These are phyloP conservation scores for Oryza rufipogon DNA, from an alignment of 176 grass and related monocot species.

Conservation along the genomic window DNA sequence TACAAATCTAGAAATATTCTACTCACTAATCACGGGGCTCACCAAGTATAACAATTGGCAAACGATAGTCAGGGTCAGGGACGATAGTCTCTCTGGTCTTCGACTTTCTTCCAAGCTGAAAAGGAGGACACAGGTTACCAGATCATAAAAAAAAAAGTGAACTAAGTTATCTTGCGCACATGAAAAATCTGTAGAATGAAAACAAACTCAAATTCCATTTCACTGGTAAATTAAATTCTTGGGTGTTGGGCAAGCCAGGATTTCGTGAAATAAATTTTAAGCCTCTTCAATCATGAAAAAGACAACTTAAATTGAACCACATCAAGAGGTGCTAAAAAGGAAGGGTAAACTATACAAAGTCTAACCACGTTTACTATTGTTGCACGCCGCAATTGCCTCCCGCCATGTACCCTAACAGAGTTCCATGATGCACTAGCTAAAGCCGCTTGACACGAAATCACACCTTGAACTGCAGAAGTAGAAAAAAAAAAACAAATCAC, in stretches of 20 bases:
- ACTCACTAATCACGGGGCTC: slow-evolving; percentile 50
- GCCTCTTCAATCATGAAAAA: not conserved
- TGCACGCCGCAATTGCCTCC: slow-evolving; percentile 17
- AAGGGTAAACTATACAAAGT: slow-evolving; percentile 11
- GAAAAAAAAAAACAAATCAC: slow-evolving; percentile 19
- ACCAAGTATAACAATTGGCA: slow-evolving; percentile 90
- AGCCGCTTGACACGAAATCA: not conserved
- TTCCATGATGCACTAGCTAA: slow-evolving; percentile 24
- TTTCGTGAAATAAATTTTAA: slow-evolving; percentile 7
- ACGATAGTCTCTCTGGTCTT: slow-evolving; percentile 64
- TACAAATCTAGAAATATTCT: slow-evolving; percentile 33
- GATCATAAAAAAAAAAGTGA: not conserved
- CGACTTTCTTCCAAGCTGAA: slow-evolving; percentile 77
- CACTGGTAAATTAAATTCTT: not conserved
- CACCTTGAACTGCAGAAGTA: slow-evolving; percentile 46
- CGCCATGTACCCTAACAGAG: slow-evolving; percentile 3
- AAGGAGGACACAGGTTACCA: not conserved
- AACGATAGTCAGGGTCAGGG: slow-evolving; percentile 86
- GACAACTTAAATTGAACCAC: not conserved
- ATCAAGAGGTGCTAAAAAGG: not conserved
- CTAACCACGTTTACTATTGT: slow-evolving; percentile 62
- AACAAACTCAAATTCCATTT: slow-evolving; percentile 1
- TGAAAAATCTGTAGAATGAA: not conserved
- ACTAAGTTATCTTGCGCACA: not conserved
- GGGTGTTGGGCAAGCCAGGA: not conserved